Base-by-base conservation (phyloP, 1,284 basidiomycete genomes). In the Malassezia slooffiae region DNA sequence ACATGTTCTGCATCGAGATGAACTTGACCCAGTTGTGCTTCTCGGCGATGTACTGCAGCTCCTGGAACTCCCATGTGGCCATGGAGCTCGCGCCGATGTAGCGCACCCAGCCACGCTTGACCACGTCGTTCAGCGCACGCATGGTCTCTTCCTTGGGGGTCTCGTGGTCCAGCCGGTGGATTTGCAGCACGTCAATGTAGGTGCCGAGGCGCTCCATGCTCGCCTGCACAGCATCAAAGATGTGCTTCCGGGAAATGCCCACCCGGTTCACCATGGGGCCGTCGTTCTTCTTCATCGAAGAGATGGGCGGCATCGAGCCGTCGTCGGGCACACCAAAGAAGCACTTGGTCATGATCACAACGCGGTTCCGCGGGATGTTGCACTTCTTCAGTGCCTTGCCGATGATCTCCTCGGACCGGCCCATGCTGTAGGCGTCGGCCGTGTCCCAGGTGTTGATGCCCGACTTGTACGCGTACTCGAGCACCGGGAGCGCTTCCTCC, bases 301-400 rank as follows among this genome's bases (percentile, higher is more conserved):
- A n/a, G n/a, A n/a, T n/a, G n/a, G n/a, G n/a, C n/a, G n/a, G n/a
- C n/a, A n/a, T n/a, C 13, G 21, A 21, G 16, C 67, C 70, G 15
- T 45, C 43, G 4, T 41, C 34, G 8, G 27, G 15, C n/a, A 71
- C 71, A 22, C 75, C 76, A 47, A 76, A 77, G 69, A 75, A 76
- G 63, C 76, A 70, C 52, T 75, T 75, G 43, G 82, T 83, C 21
- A 81, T 79, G 58, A 88, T 74, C 47, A 88, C 76, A 21, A 85
- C 71, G 58, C 85, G 82, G 11, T 76, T 75, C 33, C 84, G 76
- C 37, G 80, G 76, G 60, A 82, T 74, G 17, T 78, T 78, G 24
- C 84, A 77, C 63, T 85, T 81, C 62, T 77, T 79, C 64, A 87
- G 79, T 9, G 80, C 83, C 37, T 81, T 79, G 9, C 83, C 83